Base-by-base conservation (phyloP, 2,329 filamentous ascomycete species). In the Gliomastix tumulicola region DNA sequence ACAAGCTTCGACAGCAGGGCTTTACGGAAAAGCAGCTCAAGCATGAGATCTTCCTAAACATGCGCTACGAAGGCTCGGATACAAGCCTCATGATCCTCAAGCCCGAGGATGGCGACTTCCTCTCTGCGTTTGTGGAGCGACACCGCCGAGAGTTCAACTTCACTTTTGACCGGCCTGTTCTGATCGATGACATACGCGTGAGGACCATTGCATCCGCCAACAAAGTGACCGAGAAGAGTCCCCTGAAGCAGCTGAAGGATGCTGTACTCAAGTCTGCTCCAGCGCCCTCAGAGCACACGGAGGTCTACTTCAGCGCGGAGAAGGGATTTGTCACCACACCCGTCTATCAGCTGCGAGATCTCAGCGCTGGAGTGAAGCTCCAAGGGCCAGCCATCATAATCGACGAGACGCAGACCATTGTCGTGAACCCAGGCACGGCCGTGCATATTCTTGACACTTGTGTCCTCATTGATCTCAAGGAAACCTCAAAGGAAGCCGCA, bases 1-100 rank as follows among this genome's bases (percentile, higher is more conserved):
- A 4, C 25, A 28, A 28, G 25, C 10, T 28, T n/a, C 25, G 7
- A 9, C 13, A 7, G n/a, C 25, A 28, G 17, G 25, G 25, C 4
- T 28, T 71, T 31, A 34, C 55, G 3, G 41, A 48, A 0, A 66
- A 71, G 44, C 62, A 65, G 0, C 54, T 72, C 44, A 59, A 66
- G 22, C 25, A 28, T 12, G 25, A 28, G n/a, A 13, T 28, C 3
- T 28, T 28, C 25, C 25, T 28, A 13, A 28, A 28, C 4, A 28
- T 28, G 25, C n/a, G 25, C 3, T 71, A 72, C 36, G 63, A 69
- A 41, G 68, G 69, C 2, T 69, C 66, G 2, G 66, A 71, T 34
- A 69, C 66, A 1, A 63, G 57, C 16, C 47, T 74, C 25, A 67
- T 69, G 57, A 65, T 74, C 13, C 46, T 65, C 5, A 57, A 54